Conservation (phyloP, 1,284 basidiomycete species). For the Caloboletus firmus region DNA sequence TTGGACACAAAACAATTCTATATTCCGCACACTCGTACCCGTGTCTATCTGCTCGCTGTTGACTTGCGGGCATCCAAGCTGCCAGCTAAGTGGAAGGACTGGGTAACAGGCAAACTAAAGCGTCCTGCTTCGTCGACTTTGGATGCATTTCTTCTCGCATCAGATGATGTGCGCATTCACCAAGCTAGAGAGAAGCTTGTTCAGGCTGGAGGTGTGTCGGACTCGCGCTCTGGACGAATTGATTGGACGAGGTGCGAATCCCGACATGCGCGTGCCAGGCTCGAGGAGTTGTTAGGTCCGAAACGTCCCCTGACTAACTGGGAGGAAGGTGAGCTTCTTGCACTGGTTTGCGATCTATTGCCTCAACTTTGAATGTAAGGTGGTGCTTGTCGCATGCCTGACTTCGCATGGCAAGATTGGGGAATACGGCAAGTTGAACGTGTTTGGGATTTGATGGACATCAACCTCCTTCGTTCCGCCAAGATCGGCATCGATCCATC, state of each 20-base stretch:
- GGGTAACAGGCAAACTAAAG: slow-evolving; percentile 62
- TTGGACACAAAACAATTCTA: slow-evolving; percentile 95
- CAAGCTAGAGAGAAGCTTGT: slow-evolving; percentile 83
- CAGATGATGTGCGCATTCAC: slow-evolving; percentile 90
- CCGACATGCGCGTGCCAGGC: slow-evolving; percentile 83
- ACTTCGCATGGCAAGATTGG: slow-evolving; percentile 96
- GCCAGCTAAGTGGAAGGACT: slow-evolving; percentile 70
- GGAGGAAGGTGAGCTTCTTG: slow-evolving; percentile 72
- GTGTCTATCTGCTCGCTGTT: slow-evolving; percentile 85
- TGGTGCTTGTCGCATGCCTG: slow-evolving; percentile 83
- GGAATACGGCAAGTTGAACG: slow-evolving; percentile 87
- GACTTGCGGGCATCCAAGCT: slow-evolving; percentile 58
- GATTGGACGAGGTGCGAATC: slow-evolving; percentile 95
- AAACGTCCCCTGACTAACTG: slow-evolving; percentile 89
- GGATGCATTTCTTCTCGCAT: slow-evolving; percentile 88
- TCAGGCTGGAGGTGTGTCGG: slow-evolving; percentile 59
- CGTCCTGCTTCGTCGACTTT: slow-evolving; percentile 88
- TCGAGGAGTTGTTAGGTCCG: slow-evolving; percentile 80
- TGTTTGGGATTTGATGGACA: slow-evolving; percentile 94
- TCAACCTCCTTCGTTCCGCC: slow-evolving; percentile 81
- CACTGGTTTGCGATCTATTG: not conserved
- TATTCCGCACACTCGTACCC: slow-evolving; percentile 91
- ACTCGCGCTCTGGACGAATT: slow-evolving; percentile 67
- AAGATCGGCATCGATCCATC: slow-evolving; percentile 79
- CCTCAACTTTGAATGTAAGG: slow-evolving; percentile 41